Base-by-base conservation (phyloP, 1,284 basidiomycete genomes). In the Ustilago esculenta region DNA sequence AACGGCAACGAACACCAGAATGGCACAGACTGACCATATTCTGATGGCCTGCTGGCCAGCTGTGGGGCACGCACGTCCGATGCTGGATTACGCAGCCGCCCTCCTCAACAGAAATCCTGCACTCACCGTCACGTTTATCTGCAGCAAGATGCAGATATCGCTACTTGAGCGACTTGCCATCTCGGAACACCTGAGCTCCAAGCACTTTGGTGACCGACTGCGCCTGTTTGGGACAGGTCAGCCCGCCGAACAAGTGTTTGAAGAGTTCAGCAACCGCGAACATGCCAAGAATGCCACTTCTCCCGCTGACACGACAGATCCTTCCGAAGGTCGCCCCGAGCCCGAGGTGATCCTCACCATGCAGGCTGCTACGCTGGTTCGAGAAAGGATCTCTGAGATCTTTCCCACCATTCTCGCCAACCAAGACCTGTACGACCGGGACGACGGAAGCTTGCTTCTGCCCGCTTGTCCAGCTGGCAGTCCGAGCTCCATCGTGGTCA, bases 291-390 rank as follows among this genome's bases (percentile, higher is more conserved):
- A 32, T 8, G 34, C 45, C 8, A 17, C 23, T 3, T 27, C 42
- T 11, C 21, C 42, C 29, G n/a, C n/a, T n/a, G 33, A 20, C 3
- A 17, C 42, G 15, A 32, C 42, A 5, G 30, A 27, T 32, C n/a
- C n/a, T n/a, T n/a, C n/a, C n/a, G n/a, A n/a, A n/a, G 32, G 41
- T 20, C 25, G 47, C 20, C 34, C 21, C 8, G 47, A 49, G 29
- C 47, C 47, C 17, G 47, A 49, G 37, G 47, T 49, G 14, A 30
- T 49, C 36, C 47, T 49, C 17, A 49, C 47, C 15, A 49, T 49
- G 47, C 47, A 49, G 15, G 47, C 47, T 36, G 47, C 47, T 10
- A 36, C 35, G 15, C 18, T 21, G 3, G 20, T 49, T 14, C 25
- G 20, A 11, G n/a, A 36, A 21, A 25, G 27, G 20, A 40, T 49